Percentiles rank a stretch among this genome's conserved stretches.
phyloP scores from a whole-genome alignment of 2,329 filamentous ascomycete species.

The Calonectria fujianensis region DNA sequence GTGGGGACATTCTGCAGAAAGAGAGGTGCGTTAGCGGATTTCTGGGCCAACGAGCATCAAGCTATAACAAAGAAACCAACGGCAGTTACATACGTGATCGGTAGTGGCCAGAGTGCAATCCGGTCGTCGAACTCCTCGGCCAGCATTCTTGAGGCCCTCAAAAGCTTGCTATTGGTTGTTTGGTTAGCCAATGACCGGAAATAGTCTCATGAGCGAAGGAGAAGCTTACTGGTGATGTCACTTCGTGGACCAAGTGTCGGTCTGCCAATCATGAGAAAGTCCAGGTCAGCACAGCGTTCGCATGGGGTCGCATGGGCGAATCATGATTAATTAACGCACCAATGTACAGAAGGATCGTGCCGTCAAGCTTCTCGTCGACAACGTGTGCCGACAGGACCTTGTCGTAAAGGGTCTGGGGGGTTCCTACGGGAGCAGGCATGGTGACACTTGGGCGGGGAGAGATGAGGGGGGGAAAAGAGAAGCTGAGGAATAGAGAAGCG shows the following conservation, averaged over 20 bases:
- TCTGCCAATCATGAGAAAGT: constrained; percentile 69
- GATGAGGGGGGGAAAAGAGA: constrained; percentile 27
- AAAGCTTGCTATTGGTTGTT: constrained; percentile 85
- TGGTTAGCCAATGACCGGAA: constrained; percentile 44
- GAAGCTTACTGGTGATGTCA: constrained; percentile 89
- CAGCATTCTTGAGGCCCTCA: constrained; percentile 93
- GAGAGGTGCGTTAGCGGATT: constrained; percentile 42
- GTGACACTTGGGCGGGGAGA: constrained; percentile 58
- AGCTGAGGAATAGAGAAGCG: constrained; percentile 22
- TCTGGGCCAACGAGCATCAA: constrained; percentile 7
- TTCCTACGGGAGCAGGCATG: constrained; percentile 85
- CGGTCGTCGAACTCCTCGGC: constrained; percentile 90
- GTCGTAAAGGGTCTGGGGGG: constrained; percentile 93
- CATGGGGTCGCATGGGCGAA: not conserved
- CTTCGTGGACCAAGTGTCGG: constrained; percentile 97
- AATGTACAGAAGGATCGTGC: constrained; percentile 94
- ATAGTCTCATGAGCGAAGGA: constrained; percentile 5
- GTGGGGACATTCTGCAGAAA: constrained; percentile 89
- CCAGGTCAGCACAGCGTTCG: constrained; percentile 40
- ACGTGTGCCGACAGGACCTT: constrained; percentile 97
- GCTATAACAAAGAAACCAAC: not conserved
- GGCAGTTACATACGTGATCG: constrained; percentile 85
- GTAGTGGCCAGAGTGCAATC: constrained; percentile 98
- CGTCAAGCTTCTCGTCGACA: constrained; percentile 95
- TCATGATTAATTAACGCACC: constrained; percentile 71